A percentile compares a stretch with the other conserved stretches of the same genome.
Evolutionary conservation across 192 early-diverging fungal species (phyloP).

Genomic region (Glomus cerebriforme): DNA sequence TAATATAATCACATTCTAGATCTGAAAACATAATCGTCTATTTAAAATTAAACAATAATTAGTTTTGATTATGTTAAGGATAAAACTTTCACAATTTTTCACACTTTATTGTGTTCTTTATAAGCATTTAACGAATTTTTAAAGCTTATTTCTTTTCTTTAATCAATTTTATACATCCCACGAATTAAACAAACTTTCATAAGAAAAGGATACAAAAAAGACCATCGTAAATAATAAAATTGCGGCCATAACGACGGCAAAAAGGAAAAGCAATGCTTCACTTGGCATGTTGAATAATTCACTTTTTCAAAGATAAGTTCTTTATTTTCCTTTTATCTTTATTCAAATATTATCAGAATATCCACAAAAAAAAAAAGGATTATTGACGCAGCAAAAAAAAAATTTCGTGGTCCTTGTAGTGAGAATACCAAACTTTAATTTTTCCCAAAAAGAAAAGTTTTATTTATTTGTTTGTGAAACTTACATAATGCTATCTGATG

Average conservation of each 20-base stretch:
- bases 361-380: too few species aligned
- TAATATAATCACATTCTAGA: slow-evolving; percentile 97
- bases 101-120: too few species aligned
- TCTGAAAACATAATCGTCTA: slow-evolving; percentile 60
- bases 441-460: too few species aligned
- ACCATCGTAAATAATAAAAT: slow-evolving; percentile 92
- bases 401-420: too few species aligned
- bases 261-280: slow-evolving; percentile 81
- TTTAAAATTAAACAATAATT: neutral
- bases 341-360: too few species aligned
- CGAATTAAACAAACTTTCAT: neutral
- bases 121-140: neutral
- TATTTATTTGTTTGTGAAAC: too few species aligned
- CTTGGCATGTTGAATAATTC: slow-evolving; percentile 48
- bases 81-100: neutral
- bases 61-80: slow-evolving; percentile 11
- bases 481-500: too few species aligned
- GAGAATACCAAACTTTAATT: too few species aligned
- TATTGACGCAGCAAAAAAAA: too few species aligned
- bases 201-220: slow-evolving; percentile 77
- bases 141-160: neutral
- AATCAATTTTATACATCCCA: neutral
- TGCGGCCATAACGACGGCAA: slow-evolving; percentile 91
- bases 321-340: too few species aligned
- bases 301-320: too few species aligned